A percentile compares a stretch with the other conserved stretches of the same genome.
phyloP scores from a whole-genome alignment of 257 asterid species.

The Solanum pinnatisectum region DNA sequence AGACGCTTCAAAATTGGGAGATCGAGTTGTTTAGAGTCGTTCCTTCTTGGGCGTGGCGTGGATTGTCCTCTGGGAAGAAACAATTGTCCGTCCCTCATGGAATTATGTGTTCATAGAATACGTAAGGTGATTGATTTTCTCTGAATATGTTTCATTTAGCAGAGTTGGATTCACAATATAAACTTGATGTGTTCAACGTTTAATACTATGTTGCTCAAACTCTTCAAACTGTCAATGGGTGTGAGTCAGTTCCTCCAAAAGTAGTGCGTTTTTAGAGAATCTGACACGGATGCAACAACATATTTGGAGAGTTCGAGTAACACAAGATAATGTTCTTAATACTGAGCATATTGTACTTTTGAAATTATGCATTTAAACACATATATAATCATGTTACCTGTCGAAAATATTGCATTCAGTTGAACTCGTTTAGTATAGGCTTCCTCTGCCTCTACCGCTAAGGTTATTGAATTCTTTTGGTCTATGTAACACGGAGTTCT shows the following conservation, averaged over 20 bases:
- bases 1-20: constrained; percentile 75
- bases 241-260: neutral
- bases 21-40: constrained; percentile 67
- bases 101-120: constrained; percentile 57
- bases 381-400: neutral
- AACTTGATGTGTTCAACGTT: too few relatives aligned
- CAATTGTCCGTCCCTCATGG: constrained; percentile 59
- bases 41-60: constrained; percentile 39
- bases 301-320: neutral
- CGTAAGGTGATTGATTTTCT: constrained; percentile 32
- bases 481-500: neutral
- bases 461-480: neutral
- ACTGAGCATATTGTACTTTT: neutral
- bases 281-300: neutral
- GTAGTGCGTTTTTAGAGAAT: neutral
- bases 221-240: neutral
- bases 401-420: neutral
- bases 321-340: neutral
- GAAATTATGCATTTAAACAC: too few relatives aligned
- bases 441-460: neutral
- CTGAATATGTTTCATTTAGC: neutral
- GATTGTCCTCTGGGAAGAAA: constrained; percentile 37
- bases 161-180: neutral
- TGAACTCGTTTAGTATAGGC: neutral
- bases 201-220: neutral